Evolutionary conservation across 257 asterid species (phyloP).

Genomic region (Forsythia suspensa): DNA sequence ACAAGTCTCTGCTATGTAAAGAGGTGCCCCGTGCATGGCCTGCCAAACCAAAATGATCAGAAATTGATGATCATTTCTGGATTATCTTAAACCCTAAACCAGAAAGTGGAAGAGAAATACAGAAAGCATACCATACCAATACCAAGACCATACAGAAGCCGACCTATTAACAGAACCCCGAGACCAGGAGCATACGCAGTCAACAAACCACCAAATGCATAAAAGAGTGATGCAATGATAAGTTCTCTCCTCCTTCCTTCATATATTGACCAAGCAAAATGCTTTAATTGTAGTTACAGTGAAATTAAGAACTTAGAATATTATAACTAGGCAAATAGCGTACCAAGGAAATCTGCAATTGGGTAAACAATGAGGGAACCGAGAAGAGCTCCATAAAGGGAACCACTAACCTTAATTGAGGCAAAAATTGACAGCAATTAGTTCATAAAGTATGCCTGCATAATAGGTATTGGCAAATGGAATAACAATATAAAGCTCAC

Average conservation of each 20-base stretch:
- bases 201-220: constrained; percentile 65
- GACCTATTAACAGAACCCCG: constrained; percentile 70
- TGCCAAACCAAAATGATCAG: constrained; percentile 36
- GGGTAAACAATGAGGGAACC: constrained; percentile 86
- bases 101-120: constrained; percentile 9
- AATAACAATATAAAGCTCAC: constrained; percentile 38
- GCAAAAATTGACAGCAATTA: constrained; percentile 23
- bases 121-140: constrained; percentile 77
- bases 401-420: constrained; percentile 81
- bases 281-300: background rate
- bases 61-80: constrained; percentile 7
- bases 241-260: constrained; percentile 94
- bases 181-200: constrained; percentile 88
- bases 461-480: constrained; percentile 24
- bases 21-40: constrained; percentile 99
- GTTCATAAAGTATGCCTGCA: constrained; percentile 31
- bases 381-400: constrained; percentile 97
- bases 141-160: constrained; percentile 90
- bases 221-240: constrained; percentile 69
- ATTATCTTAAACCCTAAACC: constrained; percentile 7
- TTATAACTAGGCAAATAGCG: constrained; percentile 15
- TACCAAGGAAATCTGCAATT: constrained; percentile 93
- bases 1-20: constrained; percentile 94
- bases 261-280: constrained; percentile 23
- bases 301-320: constrained; percentile 14